Conservation (phyloP, 208 protist species). For the Lotmaria passim region DNA sequence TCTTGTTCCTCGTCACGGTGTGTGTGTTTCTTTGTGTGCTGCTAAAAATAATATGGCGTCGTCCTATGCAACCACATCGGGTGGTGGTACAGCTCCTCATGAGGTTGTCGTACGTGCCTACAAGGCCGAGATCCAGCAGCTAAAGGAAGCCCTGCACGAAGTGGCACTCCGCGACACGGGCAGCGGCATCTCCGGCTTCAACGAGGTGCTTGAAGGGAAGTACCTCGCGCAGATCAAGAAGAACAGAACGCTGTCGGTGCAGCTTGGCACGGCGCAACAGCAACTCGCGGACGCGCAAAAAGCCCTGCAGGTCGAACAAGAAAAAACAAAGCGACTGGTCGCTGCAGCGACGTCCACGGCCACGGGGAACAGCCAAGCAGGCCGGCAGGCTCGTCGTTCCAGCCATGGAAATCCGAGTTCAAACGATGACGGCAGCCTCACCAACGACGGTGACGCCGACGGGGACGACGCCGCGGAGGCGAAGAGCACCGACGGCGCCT, state of each 20-base stretch:
- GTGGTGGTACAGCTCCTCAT: not conserved
- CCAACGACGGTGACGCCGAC: not conserved
- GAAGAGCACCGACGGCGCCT: conserved; percentile 14
- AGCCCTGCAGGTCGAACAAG: conserved; percentile 38
- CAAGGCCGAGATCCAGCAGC: conserved; percentile 46
- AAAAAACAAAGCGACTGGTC: conserved; percentile 34
- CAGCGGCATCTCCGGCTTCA: conserved; percentile 23
- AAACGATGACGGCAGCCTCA: not conserved
- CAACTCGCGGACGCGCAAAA: conserved; percentile 39
- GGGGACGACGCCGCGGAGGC: conserved; percentile 1
- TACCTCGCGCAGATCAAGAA: conserved; percentile 67
- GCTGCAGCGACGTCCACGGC: conserved; percentile 18
- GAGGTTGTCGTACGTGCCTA: conserved; percentile 19
- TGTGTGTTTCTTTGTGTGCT: too few species aligned
- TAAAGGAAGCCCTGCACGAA: conserved; percentile 37
- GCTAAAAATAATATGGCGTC: too few species aligned
- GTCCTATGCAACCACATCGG: not conserved
- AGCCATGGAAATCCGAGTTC: too few species aligned
- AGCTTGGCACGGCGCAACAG: conserved; percentile 40
- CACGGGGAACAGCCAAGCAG: too few species aligned
- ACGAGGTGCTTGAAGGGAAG: conserved; percentile 58
- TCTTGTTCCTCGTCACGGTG: too few species aligned
- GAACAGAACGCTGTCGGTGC: conserved; percentile 48
- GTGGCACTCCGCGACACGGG: conserved; percentile 18
- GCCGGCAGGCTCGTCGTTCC: too few species aligned